Base-by-base conservation (phyloP, 805 yeast species). In the Cyberlindnera saturnus region DNA sequence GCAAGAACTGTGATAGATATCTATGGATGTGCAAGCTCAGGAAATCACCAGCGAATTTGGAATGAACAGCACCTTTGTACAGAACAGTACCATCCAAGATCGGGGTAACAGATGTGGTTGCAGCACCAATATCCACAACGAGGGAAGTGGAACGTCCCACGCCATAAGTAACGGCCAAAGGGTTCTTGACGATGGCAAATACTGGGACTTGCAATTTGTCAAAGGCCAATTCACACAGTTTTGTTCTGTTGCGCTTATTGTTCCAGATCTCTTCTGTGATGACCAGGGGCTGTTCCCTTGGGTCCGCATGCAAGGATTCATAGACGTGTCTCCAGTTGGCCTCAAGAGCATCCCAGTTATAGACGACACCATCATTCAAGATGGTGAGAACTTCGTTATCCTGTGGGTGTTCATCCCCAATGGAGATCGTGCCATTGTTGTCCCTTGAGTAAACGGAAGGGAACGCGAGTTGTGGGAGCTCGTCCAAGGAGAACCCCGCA, bases 41-140 rank as follows among this genome's bases (percentile, higher is more conserved):
- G 60, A 83, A 90, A 60, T 89, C 91, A 9, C 97, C 98, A 4
- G 90, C 96, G 59, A 74, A 85, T 53, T 77, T 79, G 14, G 86
- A 75, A 60, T 78, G 83, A 47, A 74, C 67, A 5, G 79, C 71
- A 38, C 86, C 84, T 58, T 82, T 83, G 49, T 72, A 65, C 41
- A 83, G 73, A 40, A 87, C 75, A 14, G 76, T 73, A 32, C 96
- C 96, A 54, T 85, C 89, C 48, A 78, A 65, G 16, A 87, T 75
- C 9, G 95, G 95, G 0, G 93, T 83, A 9, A 87, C 86, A 29
- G 81, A 73, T 15, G 82, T 73, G 5, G 77, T 75, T 4, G 82
- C 70, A 9, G 85, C 71, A 3, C 96, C 96, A 36, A 89, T 64
- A 59, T 90, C 96, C 20, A 89, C 73, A 8, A 89, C 86, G 45